A percentile compares a stretch with the other conserved stretches of the same genome.
Evolutionary conservation across 805 yeast genomes (phyloP).

Genomic region (Saccharomycodes ludwigii): DNA sequence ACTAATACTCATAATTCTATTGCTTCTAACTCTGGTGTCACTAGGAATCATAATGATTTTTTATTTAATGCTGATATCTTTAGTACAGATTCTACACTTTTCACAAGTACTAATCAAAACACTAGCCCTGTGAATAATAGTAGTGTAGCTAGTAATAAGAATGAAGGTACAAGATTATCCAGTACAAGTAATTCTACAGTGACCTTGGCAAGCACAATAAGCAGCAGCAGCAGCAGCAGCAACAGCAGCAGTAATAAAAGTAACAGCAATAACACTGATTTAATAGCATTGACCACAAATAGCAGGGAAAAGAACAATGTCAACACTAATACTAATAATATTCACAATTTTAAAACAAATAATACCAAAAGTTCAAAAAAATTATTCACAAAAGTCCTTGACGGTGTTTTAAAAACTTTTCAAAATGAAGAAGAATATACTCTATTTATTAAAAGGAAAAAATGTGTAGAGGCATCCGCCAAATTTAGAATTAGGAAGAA

Average conservation of each 20-base stretch:
- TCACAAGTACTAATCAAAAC: background rate
- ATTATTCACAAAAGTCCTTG: constrained; percentile 3
- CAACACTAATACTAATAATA: no score
- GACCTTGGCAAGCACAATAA: background rate
- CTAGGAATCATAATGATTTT: no score
- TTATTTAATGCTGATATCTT: no score
- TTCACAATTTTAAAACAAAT: background rate
- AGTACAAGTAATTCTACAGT: no score
- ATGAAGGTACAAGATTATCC: background rate
- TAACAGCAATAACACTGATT: no score
- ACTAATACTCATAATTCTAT: no score
- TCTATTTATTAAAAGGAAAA: constrained; percentile 56
- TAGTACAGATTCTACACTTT: background rate
- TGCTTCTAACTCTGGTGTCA: no score
- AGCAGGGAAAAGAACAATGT: no score
- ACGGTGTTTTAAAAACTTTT: constrained; percentile 4
- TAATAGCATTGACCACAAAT: no score
- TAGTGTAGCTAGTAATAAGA: background rate
- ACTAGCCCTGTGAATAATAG: no score
- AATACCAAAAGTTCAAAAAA: background rate
- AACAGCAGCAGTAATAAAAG: no score
- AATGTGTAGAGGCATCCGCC: constrained; percentile 92
- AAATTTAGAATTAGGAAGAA: constrained; percentile 57
- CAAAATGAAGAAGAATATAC: constrained; percentile 4
- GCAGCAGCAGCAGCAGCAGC: background rate